These are phyloP conservation scores for Brassica balearica DNA, from an alignment of 441 rosid species.

Conservation along the genomic window DNA sequence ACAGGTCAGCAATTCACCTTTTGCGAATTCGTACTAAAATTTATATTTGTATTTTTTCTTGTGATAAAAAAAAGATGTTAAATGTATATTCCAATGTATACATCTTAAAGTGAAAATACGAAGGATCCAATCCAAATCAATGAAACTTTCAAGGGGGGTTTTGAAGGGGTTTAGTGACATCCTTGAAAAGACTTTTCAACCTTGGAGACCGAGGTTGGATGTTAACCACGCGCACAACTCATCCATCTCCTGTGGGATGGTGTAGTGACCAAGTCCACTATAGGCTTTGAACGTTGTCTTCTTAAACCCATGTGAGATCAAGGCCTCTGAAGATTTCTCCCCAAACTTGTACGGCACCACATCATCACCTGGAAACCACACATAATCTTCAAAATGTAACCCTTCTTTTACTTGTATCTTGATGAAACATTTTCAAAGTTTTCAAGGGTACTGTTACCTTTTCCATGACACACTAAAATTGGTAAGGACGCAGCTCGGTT, in stretches of 20 bases:
- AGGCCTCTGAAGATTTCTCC: slow-evolving; percentile 74
- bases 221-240: slow-evolving; percentile 79
- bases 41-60: too few species aligned
- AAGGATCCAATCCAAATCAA: slow-evolving; percentile 23
- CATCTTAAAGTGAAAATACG: slow-evolving; percentile 3
- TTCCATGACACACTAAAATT: slow-evolving; percentile 85
- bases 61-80: too few species aligned
- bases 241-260: slow-evolving; percentile 88
- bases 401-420: neutral
- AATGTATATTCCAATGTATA: too few species aligned
- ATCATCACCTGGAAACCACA: slow-evolving; percentile 69
- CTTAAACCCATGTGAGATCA: slow-evolving; percentile 68
- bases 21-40: too few species aligned
- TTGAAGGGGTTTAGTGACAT: slow-evolving; percentile 5
- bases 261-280: slow-evolving; percentile 87
- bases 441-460: slow-evolving; percentile 51
- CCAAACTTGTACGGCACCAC: slow-evolving; percentile 88
- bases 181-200: slow-evolving; percentile 5
- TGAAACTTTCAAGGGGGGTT: slow-evolving; percentile 11
- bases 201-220: slow-evolving; percentile 74
- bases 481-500: slow-evolving; percentile 81
- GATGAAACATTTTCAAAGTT: too few species aligned
- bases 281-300: slow-evolving; percentile 74
- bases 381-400: neutral
- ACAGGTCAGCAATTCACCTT: too few species aligned